Evolutionary conservation across 768 basidiomycete genomes (phyloP).

Genomic region (Tremella fuciformis): DNA sequence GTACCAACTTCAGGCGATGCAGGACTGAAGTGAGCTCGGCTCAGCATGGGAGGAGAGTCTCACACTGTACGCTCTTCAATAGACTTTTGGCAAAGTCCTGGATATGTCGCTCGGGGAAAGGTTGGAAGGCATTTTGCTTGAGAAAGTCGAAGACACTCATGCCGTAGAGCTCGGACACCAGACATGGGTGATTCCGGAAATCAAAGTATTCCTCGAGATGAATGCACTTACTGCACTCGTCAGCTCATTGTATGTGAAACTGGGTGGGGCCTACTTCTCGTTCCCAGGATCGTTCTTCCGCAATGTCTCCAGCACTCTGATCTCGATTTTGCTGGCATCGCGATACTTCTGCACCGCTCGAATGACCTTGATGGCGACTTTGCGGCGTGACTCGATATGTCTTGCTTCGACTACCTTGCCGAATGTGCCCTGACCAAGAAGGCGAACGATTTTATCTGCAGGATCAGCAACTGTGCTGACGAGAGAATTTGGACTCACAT

Average conservation of each 20-base stretch:
- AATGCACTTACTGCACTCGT: constrained; percentile 77
- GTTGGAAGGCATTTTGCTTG: constrained; percentile 94
- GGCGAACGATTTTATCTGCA: constrained; percentile 81
- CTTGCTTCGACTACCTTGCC: constrained; percentile 96
- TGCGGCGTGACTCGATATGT: constrained; percentile 67
- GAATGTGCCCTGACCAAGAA: constrained; percentile 96
- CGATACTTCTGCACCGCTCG: constrained; percentile 97
- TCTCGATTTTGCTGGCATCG: constrained; percentile 97
- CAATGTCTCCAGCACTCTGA: constrained; percentile 87
- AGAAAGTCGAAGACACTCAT: constrained; percentile 99
- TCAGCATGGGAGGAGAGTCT: constrained; percentile 49
- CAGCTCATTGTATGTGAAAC: constrained; percentile 4
- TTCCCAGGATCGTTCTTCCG: constrained; percentile 84
- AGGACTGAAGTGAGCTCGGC: constrained; percentile 61
- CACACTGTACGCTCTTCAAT: constrained; percentile 89
- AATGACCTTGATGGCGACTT: constrained; percentile 98
- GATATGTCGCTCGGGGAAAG: constrained; percentile 94
- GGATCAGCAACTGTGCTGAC: constrained; percentile 8
- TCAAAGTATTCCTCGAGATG: constrained; percentile 93
- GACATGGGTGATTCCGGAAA: constrained; percentile 93
- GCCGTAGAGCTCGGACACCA: constrained; percentile 91
- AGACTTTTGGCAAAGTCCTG: constrained; percentile 92
- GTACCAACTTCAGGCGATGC: constrained; percentile 84
- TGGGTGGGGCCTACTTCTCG: constrained; percentile 65
- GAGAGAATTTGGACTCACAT: constrained; percentile 58